Base-by-base conservation (phyloP, 345 rosid genomes). In the Physaria fendleri region DNA sequence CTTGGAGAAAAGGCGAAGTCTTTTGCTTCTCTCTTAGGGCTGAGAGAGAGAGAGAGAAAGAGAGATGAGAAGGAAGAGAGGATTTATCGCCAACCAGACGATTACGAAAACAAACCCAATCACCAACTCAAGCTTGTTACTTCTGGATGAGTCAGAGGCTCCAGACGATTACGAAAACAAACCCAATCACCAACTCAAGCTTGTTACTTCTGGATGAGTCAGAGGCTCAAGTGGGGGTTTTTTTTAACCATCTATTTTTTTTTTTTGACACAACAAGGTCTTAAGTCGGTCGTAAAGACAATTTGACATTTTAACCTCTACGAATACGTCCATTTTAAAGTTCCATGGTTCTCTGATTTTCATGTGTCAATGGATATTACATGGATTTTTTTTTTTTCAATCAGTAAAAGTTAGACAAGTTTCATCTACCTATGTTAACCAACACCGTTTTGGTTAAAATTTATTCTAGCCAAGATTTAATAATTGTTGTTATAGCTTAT, bases 31-130 rank as follows among this genome's bases (percentile, higher is more conserved):
- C 39, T 29, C 60, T 56, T 54, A 51, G 59, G 62, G 71, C 68
- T 32, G 63, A 27, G 43, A 34, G 38, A 56, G 42, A 38, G 8
- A 35, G 6, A 33, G 71, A 28, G 33, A 2, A 3, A 30, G 52
- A 59, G 56, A 59, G 62, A 18, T 35, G 59, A 45, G 73, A 24
- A 38, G 22, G 51, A 59, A 62, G 8, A 39, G 56, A 59, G 76
- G 35, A 39, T 67, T 74, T 59, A 74, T 74, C 77, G 75, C 72
- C 50, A 50, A 60, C 51, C 42, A 47, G 60, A 49, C 25, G 63
- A 52, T 29, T 74, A 21, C 38, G 33, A 34, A 68, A 35, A 13
- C 40, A 59, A 49, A 69, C 72, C 76, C 66, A 69, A 73, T 73
- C 68, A 69, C 32, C 38, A 62, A 61, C 59, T 46, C 52, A n/a